Evolutionary conservation across 306 rosid species (phyloP), one percentile per base, ranked within the genome.

Genomic region (Casuarina equisetifolia): DNA sequence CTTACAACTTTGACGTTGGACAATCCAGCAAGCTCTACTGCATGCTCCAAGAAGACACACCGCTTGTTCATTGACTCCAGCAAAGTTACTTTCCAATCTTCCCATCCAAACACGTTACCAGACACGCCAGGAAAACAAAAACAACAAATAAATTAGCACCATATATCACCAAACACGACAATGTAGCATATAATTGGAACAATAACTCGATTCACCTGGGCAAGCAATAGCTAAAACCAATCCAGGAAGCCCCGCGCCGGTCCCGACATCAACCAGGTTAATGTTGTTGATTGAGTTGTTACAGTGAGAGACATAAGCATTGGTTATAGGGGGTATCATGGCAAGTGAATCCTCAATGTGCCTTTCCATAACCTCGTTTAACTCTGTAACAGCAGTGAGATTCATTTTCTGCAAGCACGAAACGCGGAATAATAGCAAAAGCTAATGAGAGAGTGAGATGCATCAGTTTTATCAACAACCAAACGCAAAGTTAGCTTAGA

Each of bases 171-270:
- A 75, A 51, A 72, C 70, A 48, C 2, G 19, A 13, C 11, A 11
- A 36, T 51, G 48, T 16, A 36, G 17, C 46, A 17, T 4, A 1
- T 2, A 46, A 75, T 50, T 2, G 2, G 58, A 59, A 32, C 13
- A 53, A 44, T 19, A 72, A 2, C 32, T 7, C 35, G 32, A 83
- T 61, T 68, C 79, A 94, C 97, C 97, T 25, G 98, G 97, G 79
- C 93, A 84, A 79, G 97, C 97, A 44, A 95, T 89, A 39, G 97
- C 97, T n/a, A 95, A 72, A 70, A 95, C 74, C 69, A 95, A 69
- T 69, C 97, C 98, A 0, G 97, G 98, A 77, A 95, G 93, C 5
- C 97, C 97, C 0, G 98, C 95, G 16, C 98, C 97, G 1, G 91
- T 92, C 76, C 98, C 98, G 32, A 95, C 97, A 48, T 95, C 97